Evolutionary conservation across 2,329 filamentous ascomycete species (phyloP).

Genomic region (Macrophomina pseudophaseolina): DNA sequence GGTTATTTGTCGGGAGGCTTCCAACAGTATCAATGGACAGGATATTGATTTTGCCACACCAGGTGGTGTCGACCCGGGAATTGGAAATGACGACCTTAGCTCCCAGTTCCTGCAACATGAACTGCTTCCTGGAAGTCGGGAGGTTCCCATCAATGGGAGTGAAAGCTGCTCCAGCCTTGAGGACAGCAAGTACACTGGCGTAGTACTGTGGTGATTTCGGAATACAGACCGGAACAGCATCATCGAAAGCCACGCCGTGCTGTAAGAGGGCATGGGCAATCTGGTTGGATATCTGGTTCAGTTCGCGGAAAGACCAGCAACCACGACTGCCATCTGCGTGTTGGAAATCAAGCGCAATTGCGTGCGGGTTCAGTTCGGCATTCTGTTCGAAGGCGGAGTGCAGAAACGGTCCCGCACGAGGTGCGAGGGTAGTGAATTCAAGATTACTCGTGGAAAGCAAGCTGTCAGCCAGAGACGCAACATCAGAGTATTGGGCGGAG

Average conservation of each 20-base stretch:
- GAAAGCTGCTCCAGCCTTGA: slow-evolving; percentile 48
- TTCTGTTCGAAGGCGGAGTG: slow-evolving; percentile 48
- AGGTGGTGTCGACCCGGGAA: slow-evolving; percentile 25
- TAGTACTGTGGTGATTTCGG: slow-evolving; percentile 43
- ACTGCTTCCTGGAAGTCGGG: slow-evolving; percentile 40
- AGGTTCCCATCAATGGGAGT: slow-evolving; percentile 43
- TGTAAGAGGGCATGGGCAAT: slow-evolving; percentile 40
- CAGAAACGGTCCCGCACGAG: slow-evolving; percentile 33
- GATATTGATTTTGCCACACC: slow-evolving; percentile 26
- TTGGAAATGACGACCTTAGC: slow-evolving; percentile 38
- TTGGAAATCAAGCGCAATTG: slow-evolving; percentile 46
- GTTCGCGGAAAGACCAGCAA: slow-evolving; percentile 40
- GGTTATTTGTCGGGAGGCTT: slow-evolving; percentile 29
- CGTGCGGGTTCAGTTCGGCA: slow-evolving; percentile 35
- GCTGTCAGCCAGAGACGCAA: slow-evolving; percentile 31
- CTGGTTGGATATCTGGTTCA: slow-evolving; percentile 41
- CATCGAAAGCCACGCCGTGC: slow-evolving; percentile 34
- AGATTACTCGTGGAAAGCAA: slow-evolving; percentile 37
- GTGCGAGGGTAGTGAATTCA: slow-evolving; percentile 27
- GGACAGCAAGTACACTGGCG: slow-evolving; percentile 44
- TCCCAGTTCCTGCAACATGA: slow-evolving; percentile 43
- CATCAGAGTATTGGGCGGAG: slow-evolving; percentile 33
- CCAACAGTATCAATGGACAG: slow-evolving; percentile 27
- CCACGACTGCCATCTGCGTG: slow-evolving; percentile 37
- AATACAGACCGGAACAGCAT: slow-evolving; percentile 44